A percentile compares a stretch with the other conserved stretches of the same genome.
phyloP scores from a whole-genome alignment of 2,329 filamentous ascomycete genomes.

The Cladosporium sp. region DNA sequence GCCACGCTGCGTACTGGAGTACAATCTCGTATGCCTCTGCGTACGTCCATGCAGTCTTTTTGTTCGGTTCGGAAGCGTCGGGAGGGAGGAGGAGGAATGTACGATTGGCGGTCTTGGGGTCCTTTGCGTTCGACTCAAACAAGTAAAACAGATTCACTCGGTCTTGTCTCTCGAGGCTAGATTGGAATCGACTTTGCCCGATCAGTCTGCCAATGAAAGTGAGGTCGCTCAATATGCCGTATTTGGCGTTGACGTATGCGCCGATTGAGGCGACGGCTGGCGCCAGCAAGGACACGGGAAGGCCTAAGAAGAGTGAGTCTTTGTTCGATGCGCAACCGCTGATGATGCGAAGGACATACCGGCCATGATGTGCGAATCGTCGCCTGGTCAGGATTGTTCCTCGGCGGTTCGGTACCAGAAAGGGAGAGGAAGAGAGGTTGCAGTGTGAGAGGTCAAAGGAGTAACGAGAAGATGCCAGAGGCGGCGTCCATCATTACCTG shows the following conservation, averaged over 20 bases:
- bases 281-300: constrained; percentile 13
- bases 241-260: constrained; percentile 74
- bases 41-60: constrained; percentile 56
- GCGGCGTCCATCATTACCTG: too few relatives aligned
- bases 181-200: not conserved
- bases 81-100: constrained; percentile 28
- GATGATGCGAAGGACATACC: not conserved
- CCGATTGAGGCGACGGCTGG: constrained; percentile 56
- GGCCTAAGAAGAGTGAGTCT: constrained; percentile 10
- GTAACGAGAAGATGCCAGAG: too few relatives aligned
- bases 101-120: constrained; percentile 37
- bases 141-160: constrained; percentile 67
- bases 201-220: not conserved
- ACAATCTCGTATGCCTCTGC: constrained; percentile 65
- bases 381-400: not conserved
- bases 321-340: not conserved
- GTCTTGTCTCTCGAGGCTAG: constrained; percentile 39
- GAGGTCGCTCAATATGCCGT: constrained; percentile 64
- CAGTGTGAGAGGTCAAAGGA: too few relatives aligned
- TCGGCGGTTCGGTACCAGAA: not conserved
- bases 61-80: constrained; percentile 17
- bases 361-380: not conserved
- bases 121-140: constrained; percentile 61
- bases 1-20: constrained; percentile 69
- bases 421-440: not conserved